Evolutionary conservation across 495 filamentous ascomycete species (phyloP), one percentile per base, ranked within the genome.

Genomic region (Lasiosphaeria hispida): DNA sequence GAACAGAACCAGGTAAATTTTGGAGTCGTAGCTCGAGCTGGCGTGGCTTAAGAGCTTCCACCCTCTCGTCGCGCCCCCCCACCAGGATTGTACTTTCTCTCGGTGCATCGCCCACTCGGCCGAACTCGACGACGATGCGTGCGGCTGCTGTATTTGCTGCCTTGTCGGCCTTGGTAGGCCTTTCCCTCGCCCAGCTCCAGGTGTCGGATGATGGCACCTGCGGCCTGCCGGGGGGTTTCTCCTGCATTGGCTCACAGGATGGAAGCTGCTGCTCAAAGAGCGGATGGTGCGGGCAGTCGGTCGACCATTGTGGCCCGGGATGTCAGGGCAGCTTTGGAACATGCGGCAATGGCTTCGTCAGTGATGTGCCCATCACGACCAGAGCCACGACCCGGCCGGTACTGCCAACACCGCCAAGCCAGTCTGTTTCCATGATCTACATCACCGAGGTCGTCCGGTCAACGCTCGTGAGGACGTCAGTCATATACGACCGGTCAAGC

Each of bases 241-340:
- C 62, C 3, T 64, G 62, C 23, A 19, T 58, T 15, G 62, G 62
- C 2, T 61, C 62, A 5, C 45, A 53, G 11, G 58, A 39, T 23
- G 63, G 63, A 1, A 60, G 56, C 41, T 72, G 69, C 61, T 72
- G 69, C 54, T 68, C 65, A 1, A 48, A 65, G n/a, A 55, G 64
- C 38, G 68, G 68, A 13, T 72, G 59, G 58, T 72, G 69, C 41
- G 72, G 71, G 4, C 60, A 61, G 23, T 61, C 67, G 10, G 53
- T 23, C 15, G 72, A 50, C 8, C 72, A 73, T 50, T 75, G 72
- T 57, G 72, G 69, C 5, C 36, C 55, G 9, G 71, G 71, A n/a
- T 75, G 72, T 38, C 72, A 73, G 55, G 11, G 63, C 6, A 55
- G 36, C 18, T 74, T 57, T 19, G 72, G 71, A 8, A 64, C 60